A percentile compares a stretch with the other conserved stretches of the same genome.
phyloP scores from a whole-genome alignment of 2,329 filamentous ascomycete genomes.

The Colletotrichum magnum region DNA sequence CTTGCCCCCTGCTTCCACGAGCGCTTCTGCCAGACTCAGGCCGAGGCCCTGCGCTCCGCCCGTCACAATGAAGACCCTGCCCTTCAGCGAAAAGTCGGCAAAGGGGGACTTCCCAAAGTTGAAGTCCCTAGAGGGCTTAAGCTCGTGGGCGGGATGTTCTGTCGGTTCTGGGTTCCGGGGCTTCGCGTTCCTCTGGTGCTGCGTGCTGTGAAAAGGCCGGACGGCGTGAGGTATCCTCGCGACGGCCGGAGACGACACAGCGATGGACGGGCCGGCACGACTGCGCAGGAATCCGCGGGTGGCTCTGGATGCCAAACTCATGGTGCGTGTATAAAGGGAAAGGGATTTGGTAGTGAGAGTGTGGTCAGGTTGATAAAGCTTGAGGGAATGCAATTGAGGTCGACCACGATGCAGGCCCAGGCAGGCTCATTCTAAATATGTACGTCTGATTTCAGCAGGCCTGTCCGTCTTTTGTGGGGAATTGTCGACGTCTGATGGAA shows the following conservation, averaged over 20 bases:
- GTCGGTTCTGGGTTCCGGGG: conserved; percentile 45
- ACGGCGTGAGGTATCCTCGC: not conserved
- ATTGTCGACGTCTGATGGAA: no score
- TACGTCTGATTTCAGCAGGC: not conserved
- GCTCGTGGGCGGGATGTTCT: conserved; percentile 45
- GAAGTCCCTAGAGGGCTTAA: conserved; percentile 41
- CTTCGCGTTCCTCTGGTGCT: conserved; percentile 21
- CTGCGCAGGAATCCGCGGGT: not conserved
- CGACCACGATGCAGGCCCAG: not conserved
- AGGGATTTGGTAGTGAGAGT: not conserved
- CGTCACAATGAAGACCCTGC: conserved; percentile 78
- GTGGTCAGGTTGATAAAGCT: not conserved
- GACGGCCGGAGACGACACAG: not conserved
- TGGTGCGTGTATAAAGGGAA: not conserved
- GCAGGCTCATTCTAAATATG: not conserved
- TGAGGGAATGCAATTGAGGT: not conserved
- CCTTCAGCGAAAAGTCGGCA: conserved; percentile 78
- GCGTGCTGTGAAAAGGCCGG: conserved; percentile 21
- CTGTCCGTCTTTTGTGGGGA: not conserved
- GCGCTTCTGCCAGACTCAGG: conserved; percentile 79
- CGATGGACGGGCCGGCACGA: not conserved
- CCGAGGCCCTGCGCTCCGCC: conserved; percentile 81
- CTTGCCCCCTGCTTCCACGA: conserved; percentile 81
- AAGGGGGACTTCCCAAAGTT: conserved; percentile 56
- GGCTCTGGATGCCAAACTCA: conserved; percentile 8